phyloP scores from a whole-genome alignment of 129 eudicot genomes.

The Arctium minus region DNA sequence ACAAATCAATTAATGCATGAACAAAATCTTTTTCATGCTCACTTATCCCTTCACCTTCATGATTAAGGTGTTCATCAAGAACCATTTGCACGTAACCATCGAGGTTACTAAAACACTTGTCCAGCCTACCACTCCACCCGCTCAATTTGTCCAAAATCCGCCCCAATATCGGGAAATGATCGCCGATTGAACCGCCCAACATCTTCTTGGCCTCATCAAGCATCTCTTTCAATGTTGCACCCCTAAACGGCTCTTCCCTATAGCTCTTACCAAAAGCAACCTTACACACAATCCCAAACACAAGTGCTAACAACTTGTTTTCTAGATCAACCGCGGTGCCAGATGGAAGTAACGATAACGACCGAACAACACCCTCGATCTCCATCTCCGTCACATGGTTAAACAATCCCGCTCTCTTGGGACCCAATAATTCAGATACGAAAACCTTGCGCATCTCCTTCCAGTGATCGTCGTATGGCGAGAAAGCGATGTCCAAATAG shows the following conservation, averaged over 20 bases:
- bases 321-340: background rate
- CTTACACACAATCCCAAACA: background rate
- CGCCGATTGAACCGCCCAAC: background rate
- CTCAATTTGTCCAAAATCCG: background rate
- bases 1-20: constrained; percentile 3
- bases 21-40: constrained; percentile 21
- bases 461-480: constrained; percentile 12
- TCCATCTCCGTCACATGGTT: background rate
- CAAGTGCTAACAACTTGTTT: background rate
- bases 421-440: background rate
- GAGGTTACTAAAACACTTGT: background rate
- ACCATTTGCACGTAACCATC: background rate
- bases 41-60: background rate
- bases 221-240: background rate
- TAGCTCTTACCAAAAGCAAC: background rate
- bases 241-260: background rate
- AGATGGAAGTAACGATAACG: no score
- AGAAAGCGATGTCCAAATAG: constrained; percentile 20
- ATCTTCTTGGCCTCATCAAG: background rate
- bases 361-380: no score
- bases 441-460: constrained; percentile 16
- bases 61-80: background rate
- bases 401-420: background rate
- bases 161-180: background rate
- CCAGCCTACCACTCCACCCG: background rate